Evolutionary conservation across 2,329 filamentous ascomycete genomes (phyloP), one percentile per base, ranked within the genome.

Genomic region (Graphilbum fragrans): DNA sequence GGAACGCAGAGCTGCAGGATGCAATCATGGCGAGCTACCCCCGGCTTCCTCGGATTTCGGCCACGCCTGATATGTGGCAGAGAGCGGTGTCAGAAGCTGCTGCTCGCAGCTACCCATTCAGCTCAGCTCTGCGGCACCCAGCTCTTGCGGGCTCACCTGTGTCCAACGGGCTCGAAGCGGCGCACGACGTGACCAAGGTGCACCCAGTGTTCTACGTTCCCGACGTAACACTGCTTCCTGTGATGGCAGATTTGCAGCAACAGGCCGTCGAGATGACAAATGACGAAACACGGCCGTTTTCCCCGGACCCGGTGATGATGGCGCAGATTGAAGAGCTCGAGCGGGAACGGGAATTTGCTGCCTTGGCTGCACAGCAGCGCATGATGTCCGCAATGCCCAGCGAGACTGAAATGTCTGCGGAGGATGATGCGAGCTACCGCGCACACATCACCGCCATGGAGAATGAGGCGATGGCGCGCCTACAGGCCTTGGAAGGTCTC

Each of bases 61-160:
- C 46, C 38, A 51, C 53, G 16, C 49, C 53, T 18, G 52, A 49
- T 29, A 52, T 59, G 19, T 64, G 61, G 61, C 52, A 55, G 9
- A 51, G 52, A 17, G 66, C 66, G 4, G 57, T 70, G 2, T 46
- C 54, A 4, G 46, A 58, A 38, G 61, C 63, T 17, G 46, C 62
- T 20, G 45, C 50, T 5, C 53, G 55, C 32, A 60, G 60, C 31
- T 50, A 33, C 47, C 43, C 46, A 5, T 56, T 58, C 27, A 53
- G 60, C 41, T 45, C 55, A 9, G 45, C 58, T 14, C 45, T 46
- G 34, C 45, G 50, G 34, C 59, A 62, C 45, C 59, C 60, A 2
- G 59, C 58, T 20, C 57, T 61, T 34, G 49, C 50, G n/a, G 53
- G 53, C 21, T 39, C 48, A 16, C 48, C 53, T 2, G 42, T 23